A percentile compares a stretch with the other conserved stretches of the same genome.
Evolutionary conservation across 192 early-diverging fungal genomes (phyloP).

Genomic region (Cetraspora pellucida): DNA sequence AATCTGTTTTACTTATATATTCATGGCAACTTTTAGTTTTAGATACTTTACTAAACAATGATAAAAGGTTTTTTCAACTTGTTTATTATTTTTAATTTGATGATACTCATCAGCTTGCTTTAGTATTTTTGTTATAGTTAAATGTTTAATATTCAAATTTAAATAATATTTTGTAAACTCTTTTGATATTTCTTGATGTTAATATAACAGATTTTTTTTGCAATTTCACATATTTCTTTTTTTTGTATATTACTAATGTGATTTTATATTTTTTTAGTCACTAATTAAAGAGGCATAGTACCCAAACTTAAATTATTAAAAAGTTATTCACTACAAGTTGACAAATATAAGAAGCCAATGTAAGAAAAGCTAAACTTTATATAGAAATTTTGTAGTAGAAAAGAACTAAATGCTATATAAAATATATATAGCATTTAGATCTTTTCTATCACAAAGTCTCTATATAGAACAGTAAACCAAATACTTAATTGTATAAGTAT

Average conservation of each 20-base stretch:
- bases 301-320: too few species aligned
- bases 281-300: too few species aligned
- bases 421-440: too few species aligned
- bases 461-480: too few species aligned
- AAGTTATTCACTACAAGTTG: too few species aligned
- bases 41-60: not conserved
- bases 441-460: too few species aligned
- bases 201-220: not conserved
- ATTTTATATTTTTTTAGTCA: not conserved
- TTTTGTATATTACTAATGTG: constrained; percentile 9
- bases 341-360: too few species aligned
- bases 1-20: not conserved
- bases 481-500: too few species aligned
- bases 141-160: not conserved
- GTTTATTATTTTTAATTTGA: not conserved
- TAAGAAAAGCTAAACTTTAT: too few species aligned
- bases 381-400: too few species aligned
- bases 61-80: constrained; percentile 6
- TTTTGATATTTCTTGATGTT: constrained; percentile 2
- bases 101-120: constrained; percentile 15
- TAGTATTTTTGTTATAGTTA: constrained; percentile 9
- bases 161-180: constrained; percentile 2
- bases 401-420: too few species aligned
- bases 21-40: not conserved
- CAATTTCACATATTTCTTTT: too few species aligned